Evolutionary conservation across 164 flowering plant genomes (phyloP), one percentile per base, ranked within the genome.

Genomic region (Berberis vulgaris): DNA sequence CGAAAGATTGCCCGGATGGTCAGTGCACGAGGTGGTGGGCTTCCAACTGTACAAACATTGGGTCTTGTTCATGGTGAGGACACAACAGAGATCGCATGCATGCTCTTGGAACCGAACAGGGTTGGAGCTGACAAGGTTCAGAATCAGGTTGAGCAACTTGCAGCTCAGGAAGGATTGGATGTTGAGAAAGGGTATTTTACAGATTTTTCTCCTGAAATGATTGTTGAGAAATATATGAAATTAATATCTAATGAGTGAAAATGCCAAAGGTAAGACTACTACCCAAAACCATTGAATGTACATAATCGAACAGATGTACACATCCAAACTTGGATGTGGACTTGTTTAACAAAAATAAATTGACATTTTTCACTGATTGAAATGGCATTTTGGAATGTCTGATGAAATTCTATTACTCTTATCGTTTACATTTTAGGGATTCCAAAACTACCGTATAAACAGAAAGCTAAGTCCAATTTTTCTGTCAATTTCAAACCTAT

Each of bases 151-250:
- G 90, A 83, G 75, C 67, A 73, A 68, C 75, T 89, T 7, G 96
- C 92, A 3, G 76, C 76, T 12, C 73, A 76, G 54, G 87, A 85
- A 76, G 89, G 90, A 12, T 5, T 89, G 64, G 86, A 74, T 61
- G 89, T 84, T 11, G 89, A 82, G 76, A 77, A 79, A 66, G 96
- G 96, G 1, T 89, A 89, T 49, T 89, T 86, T 63, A 89, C 92
- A 56, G 89, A 86, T 73, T 71, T 71, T 54, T 78, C 86, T 49
- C 82, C 78, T 46, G 92, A 84, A 65, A 61, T 64, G 63, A 64
- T 63, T 58, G 54, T 69, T 58, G 67, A 65, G 53, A 65, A 49
- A 2, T 71, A 61, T 40, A 54, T 61, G 63, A 65, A 66, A 61
- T 45, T 65, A 13, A 59, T 57, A 2, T 61, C 62, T 57, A 49